phyloP scores from a whole-genome alignment of 257 asterid species.

The Primulina tabacum region DNA sequence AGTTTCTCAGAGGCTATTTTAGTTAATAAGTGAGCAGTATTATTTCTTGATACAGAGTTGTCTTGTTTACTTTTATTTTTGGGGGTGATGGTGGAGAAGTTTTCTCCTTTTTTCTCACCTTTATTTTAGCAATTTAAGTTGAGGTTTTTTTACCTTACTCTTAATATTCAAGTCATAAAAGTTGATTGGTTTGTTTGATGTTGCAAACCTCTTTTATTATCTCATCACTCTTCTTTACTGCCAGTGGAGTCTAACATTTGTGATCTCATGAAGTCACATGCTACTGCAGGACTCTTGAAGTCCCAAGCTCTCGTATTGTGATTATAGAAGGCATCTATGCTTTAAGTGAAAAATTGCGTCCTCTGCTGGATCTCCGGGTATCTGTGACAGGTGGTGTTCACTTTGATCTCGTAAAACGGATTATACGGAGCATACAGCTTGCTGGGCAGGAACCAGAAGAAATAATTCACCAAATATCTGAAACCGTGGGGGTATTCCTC shows the following conservation, averaged over 20 bases:
- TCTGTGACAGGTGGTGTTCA: conserved; percentile 98
- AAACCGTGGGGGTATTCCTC: conserved; percentile 58
- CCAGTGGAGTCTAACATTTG: conserved; percentile 7
- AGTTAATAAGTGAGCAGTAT: conserved; percentile 6
- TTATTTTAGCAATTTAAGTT: not conserved
- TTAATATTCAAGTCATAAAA: conserved; percentile 6
- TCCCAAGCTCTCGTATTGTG: conserved; percentile 85
- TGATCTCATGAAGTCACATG: conserved; percentile 31
- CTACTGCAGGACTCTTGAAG: conserved; percentile 80
- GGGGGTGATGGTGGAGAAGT: not conserved
- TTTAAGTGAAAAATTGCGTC: conserved; percentile 76
- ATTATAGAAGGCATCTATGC: conserved; percentile 95
- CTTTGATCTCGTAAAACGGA: conserved; percentile 96
- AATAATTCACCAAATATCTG: conserved; percentile 97
- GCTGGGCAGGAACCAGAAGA: conserved; percentile 98
- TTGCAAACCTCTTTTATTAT: not conserved
- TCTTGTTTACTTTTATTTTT: not conserved
- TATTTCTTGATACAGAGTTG: not conserved
- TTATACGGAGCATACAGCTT: conserved; percentile 91
- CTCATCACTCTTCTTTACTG: conserved; percentile 6
- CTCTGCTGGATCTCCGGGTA: conserved; percentile 80
- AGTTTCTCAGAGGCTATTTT: conserved; percentile 2
- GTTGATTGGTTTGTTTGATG: conserved; percentile 12
- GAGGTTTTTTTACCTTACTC: not conserved
- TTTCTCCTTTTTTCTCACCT: not conserved